Evolutionary conservation across 441 rosid genomes (phyloP).

Genomic region (Adansonia rubrostipa): DNA sequence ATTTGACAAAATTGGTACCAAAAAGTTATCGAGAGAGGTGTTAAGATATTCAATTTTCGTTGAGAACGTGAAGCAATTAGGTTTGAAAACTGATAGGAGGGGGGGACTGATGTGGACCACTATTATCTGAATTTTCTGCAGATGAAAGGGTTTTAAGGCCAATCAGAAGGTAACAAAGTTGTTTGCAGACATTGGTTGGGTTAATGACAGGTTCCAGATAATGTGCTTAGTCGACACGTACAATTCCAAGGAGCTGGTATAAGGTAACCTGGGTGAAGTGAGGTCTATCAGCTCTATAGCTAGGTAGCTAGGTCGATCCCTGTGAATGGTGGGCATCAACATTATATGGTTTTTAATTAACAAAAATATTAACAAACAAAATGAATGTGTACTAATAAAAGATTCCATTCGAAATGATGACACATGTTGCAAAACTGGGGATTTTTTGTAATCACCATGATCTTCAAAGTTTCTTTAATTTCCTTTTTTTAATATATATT

Average conservation of each 20-base stretch:
- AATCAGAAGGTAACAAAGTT: conserved; percentile 30
- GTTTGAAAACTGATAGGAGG: conserved; percentile 24
- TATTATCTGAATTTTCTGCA: conserved; percentile 17
- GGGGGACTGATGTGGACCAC: conserved; percentile 39
- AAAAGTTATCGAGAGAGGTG: neutral
- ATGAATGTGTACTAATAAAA: conserved; percentile 12
- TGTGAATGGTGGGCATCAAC: conserved; percentile 14
- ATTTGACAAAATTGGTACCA: neutral
- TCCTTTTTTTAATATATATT: no score
- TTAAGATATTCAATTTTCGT: conserved; percentile 11
- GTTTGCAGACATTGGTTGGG: conserved; percentile 2
- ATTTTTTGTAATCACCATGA: conserved; percentile 8
- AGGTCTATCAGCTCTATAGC: neutral
- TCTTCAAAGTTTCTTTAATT: neutral
- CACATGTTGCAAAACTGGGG: conserved; percentile 22
- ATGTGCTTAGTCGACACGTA: conserved; percentile 28
- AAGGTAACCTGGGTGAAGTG: neutral
- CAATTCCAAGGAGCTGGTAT: neutral
- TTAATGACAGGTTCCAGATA: conserved; percentile 32
- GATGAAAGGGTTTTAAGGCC: neutral
- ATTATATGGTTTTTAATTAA: conserved; percentile 3
- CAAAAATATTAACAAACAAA: neutral
- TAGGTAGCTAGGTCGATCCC: neutral
- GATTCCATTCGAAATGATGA: conserved; percentile 25
- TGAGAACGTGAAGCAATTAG: conserved; percentile 26